These are phyloP conservation scores for Chalciporus pseudorubinellus DNA, from an alignment of 768 basidiomycete species.

Conservation along the genomic window DNA sequence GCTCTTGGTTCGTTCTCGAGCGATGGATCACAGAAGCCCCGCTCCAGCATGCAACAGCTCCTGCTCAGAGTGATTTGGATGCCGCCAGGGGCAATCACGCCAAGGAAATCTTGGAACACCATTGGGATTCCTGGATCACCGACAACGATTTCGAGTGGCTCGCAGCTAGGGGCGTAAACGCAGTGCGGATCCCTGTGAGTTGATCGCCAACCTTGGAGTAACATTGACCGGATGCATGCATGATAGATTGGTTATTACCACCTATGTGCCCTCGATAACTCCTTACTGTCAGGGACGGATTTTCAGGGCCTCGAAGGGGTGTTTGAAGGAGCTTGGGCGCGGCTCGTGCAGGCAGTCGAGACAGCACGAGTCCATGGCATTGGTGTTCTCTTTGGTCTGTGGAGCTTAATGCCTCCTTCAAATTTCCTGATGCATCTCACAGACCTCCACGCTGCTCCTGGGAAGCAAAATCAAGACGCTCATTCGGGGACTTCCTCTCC, in stretches of 20 bases:
- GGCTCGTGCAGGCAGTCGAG: conserved; percentile 58
- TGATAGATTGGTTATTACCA: conserved; percentile 73
- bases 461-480: conserved; percentile 69
- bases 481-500: conserved; percentile 61
- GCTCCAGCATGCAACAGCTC: conserved; percentile 49
- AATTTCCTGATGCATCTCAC: conserved; percentile 23
- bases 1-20: conserved; percentile 79
- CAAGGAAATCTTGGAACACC: conserved; percentile 41
- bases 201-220: conserved; percentile 33
- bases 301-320: conserved; percentile 51
- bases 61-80: conserved; percentile 68
- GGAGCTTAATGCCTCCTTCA: neutral
- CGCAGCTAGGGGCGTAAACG: conserved; percentile 50
- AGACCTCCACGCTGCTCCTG: conserved; percentile 76
- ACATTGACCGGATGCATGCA: neutral
- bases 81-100: conserved; percentile 54
- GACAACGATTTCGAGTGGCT: conserved; percentile 57
- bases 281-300: conserved; percentile 62
- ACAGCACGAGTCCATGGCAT: conserved; percentile 55
- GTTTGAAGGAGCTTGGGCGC: conserved; percentile 65
- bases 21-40: conserved; percentile 67
- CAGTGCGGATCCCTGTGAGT: conserved; percentile 61
- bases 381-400: conserved; percentile 71
- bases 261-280: conserved; percentile 54
- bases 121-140: conserved; percentile 56